Evolutionary conservation across 139 green algal species (phyloP), one percentile per base, ranked within the genome.

Genomic region (Chlamydomonas incerta): DNA sequence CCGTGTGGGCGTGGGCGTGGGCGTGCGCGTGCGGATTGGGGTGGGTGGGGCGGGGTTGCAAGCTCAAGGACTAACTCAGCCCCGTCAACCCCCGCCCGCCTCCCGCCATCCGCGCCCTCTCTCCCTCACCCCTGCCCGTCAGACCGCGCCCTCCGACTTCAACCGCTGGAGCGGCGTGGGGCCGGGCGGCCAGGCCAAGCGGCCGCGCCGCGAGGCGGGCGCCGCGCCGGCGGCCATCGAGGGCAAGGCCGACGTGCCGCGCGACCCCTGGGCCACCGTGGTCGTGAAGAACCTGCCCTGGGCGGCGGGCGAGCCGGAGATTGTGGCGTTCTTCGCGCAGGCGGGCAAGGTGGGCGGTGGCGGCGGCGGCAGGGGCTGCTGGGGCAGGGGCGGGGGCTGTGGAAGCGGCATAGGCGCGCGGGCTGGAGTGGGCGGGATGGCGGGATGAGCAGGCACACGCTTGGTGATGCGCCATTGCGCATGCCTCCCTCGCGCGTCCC

Each of bases 231-330:
- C 46, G 72, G 46, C 72, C 13, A 46, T 82, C 14, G n/a, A 37
- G 5, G 75, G 75, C 14, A 24, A 28, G 18, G 20, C 69, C 33
- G 82, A 80, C 70, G 57, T 92, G 37, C 87, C n/a, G 92, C 94
- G 72, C 24, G 96, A 97, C 90, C 87, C 88, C 31, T 65, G 24
- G 28, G 89, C 87, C 50, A 97, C 93, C 1, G 86, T 96, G 0
- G 96, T 94, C 87, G 95, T 96, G 14, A 77, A 90, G 35, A 97
- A 97, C 89, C 70, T 98, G 67, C 90, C 95, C 20, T 97, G 93
- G 82, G 65, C 69, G 15, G 93, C 92, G 14, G 90, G 79, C 2
- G 92, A 97, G 81, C 81, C 89, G 14, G 96, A 97, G 58, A 65
- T 98, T 1, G 81, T 83, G 3, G 79, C 81, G 1, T 96, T 94